These are phyloP conservation scores for Balakata baccata DNA, from an alignment of 345 rosid genomes.

Conservation along the genomic window DNA sequence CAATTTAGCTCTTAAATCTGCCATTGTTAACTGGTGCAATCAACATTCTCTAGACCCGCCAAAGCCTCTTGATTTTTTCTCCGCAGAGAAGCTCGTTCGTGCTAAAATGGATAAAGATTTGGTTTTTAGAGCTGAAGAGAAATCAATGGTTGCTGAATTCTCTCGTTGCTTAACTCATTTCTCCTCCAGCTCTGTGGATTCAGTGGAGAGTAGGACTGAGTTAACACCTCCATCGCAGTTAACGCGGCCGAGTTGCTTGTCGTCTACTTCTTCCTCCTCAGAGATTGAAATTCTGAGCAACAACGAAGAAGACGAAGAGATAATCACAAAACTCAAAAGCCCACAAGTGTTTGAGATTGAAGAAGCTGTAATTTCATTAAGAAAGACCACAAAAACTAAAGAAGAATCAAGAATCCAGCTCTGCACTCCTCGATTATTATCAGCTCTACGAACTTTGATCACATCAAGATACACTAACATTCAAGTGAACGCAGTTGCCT, in stretches of 20 bases:
- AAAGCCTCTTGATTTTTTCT: slow-evolving; percentile 41
- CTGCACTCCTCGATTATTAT: slow-evolving; percentile 54
- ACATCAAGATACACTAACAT: slow-evolving; percentile 52
- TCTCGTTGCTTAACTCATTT: slow-evolving; percentile 37
- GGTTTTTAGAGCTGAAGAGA: slow-evolving; percentile 18
- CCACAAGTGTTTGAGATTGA: slow-evolving; percentile 48
- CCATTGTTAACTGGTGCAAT: slow-evolving; percentile 66
- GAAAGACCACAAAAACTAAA: slow-evolving; percentile 53
- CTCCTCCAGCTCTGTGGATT: slow-evolving; percentile 55
- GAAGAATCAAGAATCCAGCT: slow-evolving; percentile 47
- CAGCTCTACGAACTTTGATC: slow-evolving; percentile 45
- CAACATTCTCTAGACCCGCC: slow-evolving; percentile 45
- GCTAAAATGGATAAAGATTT: slow-evolving; percentile 24
- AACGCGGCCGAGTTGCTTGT: slow-evolving; percentile 59
- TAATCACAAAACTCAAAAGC: slow-evolving; percentile 49
- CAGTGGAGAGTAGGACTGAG: slow-evolving; percentile 18
- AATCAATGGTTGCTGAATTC: slow-evolving; percentile 50
- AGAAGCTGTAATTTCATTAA: slow-evolving; percentile 50
- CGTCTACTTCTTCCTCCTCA: slow-evolving; percentile 57
- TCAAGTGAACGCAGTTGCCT: slow-evolving; percentile 73
- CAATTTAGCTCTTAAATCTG: slow-evolving; percentile 72
- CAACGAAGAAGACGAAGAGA: slow-evolving; percentile 24
- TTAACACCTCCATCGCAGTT: slow-evolving; percentile 48
- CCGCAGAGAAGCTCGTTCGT: slow-evolving; percentile 49
- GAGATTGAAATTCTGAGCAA: slow-evolving; percentile 38